A percentile compares a stretch with the other conserved stretches of the same genome.
Conservation (phyloP, 805 yeast genomes). For the Isabelozyma gotoi region DNA sequence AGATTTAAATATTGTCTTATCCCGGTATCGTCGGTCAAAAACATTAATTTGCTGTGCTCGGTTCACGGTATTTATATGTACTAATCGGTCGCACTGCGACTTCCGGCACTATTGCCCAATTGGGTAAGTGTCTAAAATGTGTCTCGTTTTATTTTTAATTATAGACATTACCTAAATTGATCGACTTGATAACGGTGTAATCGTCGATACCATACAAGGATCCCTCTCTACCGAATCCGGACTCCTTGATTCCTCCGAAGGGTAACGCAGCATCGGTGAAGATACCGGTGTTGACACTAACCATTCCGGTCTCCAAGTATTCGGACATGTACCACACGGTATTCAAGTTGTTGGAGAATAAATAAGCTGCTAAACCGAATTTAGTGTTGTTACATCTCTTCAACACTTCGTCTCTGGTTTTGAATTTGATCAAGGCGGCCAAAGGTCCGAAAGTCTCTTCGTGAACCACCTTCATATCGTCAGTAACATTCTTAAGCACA, state of each 20-base stretch:
- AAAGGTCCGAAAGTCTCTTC: conserved; percentile 71
- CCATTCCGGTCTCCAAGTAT: conserved; percentile 65
- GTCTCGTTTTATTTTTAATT: not conserved
- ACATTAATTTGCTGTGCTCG: not conserved
- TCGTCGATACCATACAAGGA: conserved; percentile 75
- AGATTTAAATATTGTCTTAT: not conserved
- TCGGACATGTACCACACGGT: conserved; percentile 54
- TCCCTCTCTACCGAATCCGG: conserved; percentile 83
- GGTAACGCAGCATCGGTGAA: conserved; percentile 63
- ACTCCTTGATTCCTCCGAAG: conserved; percentile 76
- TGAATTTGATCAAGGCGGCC: conserved; percentile 56
- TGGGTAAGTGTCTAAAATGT: not conserved
- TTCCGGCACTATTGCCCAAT: not conserved
- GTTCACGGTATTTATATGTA: not conserved
- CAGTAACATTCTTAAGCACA: conserved; percentile 51
- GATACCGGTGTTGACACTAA: conserved; percentile 58
- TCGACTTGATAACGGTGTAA: conserved; percentile 57
- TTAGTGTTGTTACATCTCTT: conserved; percentile 53
- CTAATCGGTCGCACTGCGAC: not conserved
- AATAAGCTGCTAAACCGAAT: conserved; percentile 60
- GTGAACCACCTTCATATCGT: conserved; percentile 46
- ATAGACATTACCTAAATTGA: conserved; percentile 48
- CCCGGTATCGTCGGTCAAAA: not conserved
- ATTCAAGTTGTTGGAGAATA: conserved; percentile 52
- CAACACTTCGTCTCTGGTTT: conserved; percentile 53